These are phyloP conservation scores for Echria macrotheca DNA, from an alignment of 495 filamentous ascomycete genomes.

Conservation along the genomic window DNA sequence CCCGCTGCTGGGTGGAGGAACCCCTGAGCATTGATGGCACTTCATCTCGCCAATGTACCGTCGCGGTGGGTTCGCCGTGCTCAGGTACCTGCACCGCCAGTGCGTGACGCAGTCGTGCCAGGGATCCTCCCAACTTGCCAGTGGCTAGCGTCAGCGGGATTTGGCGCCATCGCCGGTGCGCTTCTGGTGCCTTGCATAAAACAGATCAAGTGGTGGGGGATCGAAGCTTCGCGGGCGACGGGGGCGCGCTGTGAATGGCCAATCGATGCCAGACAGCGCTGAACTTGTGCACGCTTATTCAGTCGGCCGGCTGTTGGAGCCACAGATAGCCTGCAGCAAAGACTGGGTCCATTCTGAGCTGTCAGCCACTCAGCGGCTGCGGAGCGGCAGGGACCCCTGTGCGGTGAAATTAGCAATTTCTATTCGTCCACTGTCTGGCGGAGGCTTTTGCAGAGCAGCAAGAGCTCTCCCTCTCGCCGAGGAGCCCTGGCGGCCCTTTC, in stretches of 20 bases:
- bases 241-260: conserved; percentile 9
- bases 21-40: conserved; percentile 6
- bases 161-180: neutral
- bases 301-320: conserved; percentile 8
- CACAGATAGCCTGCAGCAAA: conserved; percentile 10
- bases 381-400: conserved; percentile 11
- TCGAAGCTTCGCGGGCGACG: neutral
- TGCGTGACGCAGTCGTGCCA: neutral
- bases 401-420: conserved; percentile 33
- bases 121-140: neutral
- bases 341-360: conserved; percentile 1
- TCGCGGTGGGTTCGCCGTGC: conserved; percentile 3
- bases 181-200: conserved; percentile 9
- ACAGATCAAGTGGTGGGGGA: conserved; percentile 5
- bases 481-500: conserved; percentile 18
- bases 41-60: conserved; percentile 13
- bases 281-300: neutral
- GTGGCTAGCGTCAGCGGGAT: conserved; percentile 8
- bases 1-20: neutral
- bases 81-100: neutral
- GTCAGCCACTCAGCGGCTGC: conserved; percentile 12
- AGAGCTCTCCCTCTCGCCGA: conserved; percentile 13
- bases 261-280: neutral
- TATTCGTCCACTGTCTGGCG: conserved; percentile 25
- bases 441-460: conserved; percentile 2